phyloP scores from a whole-genome alignment of 148 eudicot genomes.

The Nepenthes gracilis region DNA sequence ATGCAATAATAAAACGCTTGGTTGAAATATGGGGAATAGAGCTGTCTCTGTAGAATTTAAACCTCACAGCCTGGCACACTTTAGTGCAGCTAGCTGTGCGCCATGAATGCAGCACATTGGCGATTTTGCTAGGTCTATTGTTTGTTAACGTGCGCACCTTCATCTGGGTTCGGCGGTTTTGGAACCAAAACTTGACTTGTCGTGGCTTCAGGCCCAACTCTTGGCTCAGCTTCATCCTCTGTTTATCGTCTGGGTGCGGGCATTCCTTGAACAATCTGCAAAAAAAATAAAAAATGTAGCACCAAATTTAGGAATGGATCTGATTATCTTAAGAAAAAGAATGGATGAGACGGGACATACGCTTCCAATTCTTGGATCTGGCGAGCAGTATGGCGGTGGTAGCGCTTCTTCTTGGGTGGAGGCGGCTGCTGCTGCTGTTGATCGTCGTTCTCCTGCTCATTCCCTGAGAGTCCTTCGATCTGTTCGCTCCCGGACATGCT shows the following conservation, averaged over 20 bases:
- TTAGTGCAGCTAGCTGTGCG: too few relatives aligned
- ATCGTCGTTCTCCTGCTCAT: conserved; percentile 36
- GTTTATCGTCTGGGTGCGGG: conserved; percentile 97
- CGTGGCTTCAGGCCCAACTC: conserved; percentile 87
- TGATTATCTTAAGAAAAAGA: neutral
- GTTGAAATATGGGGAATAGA: neutral
- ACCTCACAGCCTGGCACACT: conserved; percentile 1
- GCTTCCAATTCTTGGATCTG: conserved; percentile 99
- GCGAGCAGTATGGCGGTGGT: conserved; percentile 87
- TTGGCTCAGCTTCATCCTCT: conserved; percentile 77
- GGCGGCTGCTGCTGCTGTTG: conserved; percentile 1
- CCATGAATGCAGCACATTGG: neutral
- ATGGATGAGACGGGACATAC: conserved; percentile 18
- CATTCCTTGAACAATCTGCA: conserved; percentile 78
- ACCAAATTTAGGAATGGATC: too few relatives aligned
- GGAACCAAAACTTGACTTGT: conserved; percentile 99
- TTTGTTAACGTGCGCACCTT: conserved; percentile 35
- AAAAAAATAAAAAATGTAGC: neutral
- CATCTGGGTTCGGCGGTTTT: conserved; percentile 95
- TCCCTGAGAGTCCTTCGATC: conserved; percentile 53
- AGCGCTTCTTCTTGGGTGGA: conserved; percentile 64
- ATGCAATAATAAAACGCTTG: neutral
- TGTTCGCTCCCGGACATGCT: conserved; percentile 81
- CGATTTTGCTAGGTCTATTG: neutral
- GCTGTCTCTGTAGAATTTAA: neutral